Base-by-base conservation (phyloP, 345 rosid genomes). In the Sisymbrium altissimum region DNA sequence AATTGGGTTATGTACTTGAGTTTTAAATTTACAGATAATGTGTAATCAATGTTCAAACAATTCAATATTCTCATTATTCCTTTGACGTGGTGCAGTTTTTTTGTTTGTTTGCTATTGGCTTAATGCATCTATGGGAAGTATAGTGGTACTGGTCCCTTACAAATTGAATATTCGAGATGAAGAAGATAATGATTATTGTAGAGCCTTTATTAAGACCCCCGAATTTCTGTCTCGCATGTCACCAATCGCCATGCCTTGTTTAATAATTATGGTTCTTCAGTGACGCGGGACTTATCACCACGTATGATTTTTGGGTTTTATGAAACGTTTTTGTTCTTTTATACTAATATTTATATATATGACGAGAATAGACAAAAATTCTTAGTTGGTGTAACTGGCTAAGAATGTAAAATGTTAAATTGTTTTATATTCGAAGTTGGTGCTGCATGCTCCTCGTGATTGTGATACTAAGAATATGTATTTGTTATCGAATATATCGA, bases 271-370 rank as follows among this genome's bases (percentile, higher is more conserved):
- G 38, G 18, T 30, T 40, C 52, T 63, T 25, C 32, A 23, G 14
- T 53, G 76, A 32, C 23, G 45, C 50, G 36, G 41, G 64, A 41
- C 56, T 41, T 53, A 63, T 72, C 76, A 73, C 65, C 70, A 53
- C 1, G 19, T 29, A 29, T 30, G 62, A 5, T 14, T 50, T 49
- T 2, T 15, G 35, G 1, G 18, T 27, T 35, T 7, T 59, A 12
- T 50, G 25, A 29, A 61, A 71, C 40, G 54, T 10, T 19, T 63
- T 17, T 23, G 25, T 13, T 19, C 2, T 11, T 17, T 23, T 18
- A 8, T 46, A 15, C 9, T 46, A 46, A 1, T 46, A 21, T n/a
- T n/a, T n/a, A 5, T 50, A 9, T 21, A 6, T 36, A 44, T n/a
- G 17, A 46, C 14, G 36, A 21, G 18, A 48, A n/a, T 46, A 45